phyloP scores from a whole-genome alignment of 148 eudicot species.

The Arctostaphylos glauca region DNA sequence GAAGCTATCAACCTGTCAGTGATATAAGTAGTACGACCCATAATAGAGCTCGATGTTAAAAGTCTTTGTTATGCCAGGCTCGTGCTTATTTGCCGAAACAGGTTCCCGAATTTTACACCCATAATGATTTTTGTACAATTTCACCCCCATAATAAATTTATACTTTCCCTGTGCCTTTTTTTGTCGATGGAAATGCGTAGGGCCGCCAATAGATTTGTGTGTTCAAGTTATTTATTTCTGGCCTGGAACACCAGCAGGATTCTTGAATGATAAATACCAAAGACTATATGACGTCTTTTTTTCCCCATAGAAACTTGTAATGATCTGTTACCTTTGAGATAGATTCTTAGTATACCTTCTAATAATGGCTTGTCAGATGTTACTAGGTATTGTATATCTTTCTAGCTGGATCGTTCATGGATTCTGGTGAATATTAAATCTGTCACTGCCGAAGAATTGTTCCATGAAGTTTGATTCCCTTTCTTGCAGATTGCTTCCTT shows the following conservation, averaged over 20 bases:
- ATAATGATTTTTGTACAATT: background rate
- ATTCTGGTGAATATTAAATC: background rate
- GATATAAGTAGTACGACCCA: background rate
- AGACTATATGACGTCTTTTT: background rate
- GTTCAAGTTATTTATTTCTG: background rate
- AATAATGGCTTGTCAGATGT: background rate
- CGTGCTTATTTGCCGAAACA: background rate
- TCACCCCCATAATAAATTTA: background rate
- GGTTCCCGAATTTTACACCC: background rate
- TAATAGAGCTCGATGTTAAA: background rate
- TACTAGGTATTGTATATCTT: background rate
- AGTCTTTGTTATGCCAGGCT: background rate
- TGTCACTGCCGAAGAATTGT: background rate
- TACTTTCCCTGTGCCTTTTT: background rate
- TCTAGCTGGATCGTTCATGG: background rate
- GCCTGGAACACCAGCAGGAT: background rate
- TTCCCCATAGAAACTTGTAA: background rate
- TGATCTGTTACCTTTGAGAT: slow-evolving; percentile 1
- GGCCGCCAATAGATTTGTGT: background rate
- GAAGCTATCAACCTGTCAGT: background rate
- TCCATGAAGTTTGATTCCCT: background rate
- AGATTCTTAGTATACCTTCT: background rate
- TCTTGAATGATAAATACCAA: background rate
- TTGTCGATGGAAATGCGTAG: background rate
- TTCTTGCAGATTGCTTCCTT: slow-evolving; percentile 63